These are phyloP conservation scores for Mycosphaerelloides madeirae DNA, from an alignment of 2,329 filamentous ascomycete genomes.

Conservation along the genomic window DNA sequence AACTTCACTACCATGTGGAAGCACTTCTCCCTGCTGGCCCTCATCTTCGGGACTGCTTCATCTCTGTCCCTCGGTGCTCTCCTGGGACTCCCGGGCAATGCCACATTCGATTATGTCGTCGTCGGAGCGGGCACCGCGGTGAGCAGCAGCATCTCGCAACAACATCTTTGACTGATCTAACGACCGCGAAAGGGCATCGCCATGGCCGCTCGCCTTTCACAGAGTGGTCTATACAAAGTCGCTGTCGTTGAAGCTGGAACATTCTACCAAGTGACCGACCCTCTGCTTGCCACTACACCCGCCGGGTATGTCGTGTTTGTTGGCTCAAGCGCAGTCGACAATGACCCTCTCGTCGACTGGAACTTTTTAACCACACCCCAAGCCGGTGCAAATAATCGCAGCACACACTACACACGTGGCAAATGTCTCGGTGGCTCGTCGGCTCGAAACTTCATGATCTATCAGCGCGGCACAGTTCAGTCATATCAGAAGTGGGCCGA, in stretches of 20 bases:
- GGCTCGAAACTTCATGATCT: conserved; percentile 24
- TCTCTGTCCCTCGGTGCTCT: too few relatives aligned
- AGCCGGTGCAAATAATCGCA: conserved; percentile 9
- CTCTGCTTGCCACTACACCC: neutral
- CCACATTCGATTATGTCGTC: conserved; percentile 22
- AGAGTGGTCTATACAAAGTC: conserved; percentile 7
- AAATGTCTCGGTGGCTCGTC: conserved; percentile 28
- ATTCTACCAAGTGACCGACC: conserved; percentile 23
- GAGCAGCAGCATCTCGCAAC: neutral
- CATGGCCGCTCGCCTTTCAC: conserved; percentile 19
- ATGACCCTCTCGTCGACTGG: conserved; percentile 7
- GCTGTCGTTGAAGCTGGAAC: conserved; percentile 21
- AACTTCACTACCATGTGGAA: too few relatives aligned
- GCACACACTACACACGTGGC: conserved; percentile 27
- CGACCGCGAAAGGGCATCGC: conserved; percentile 14
- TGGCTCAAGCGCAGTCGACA: conserved; percentile 9
- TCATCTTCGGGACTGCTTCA: too few relatives aligned
- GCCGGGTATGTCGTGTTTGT: conserved; percentile 11
- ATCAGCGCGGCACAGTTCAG: conserved; percentile 12
- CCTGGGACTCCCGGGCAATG: too few relatives aligned
- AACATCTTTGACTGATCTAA: neutral
- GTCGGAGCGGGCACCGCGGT: conserved; percentile 23
- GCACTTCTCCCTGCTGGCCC: too few relatives aligned
- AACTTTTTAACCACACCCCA: conserved; percentile 23
- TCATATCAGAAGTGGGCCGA: conserved; percentile 26